Conservation (phyloP, 2,329 filamentous ascomycete species). For the Colletotrichum aenigma region DNA sequence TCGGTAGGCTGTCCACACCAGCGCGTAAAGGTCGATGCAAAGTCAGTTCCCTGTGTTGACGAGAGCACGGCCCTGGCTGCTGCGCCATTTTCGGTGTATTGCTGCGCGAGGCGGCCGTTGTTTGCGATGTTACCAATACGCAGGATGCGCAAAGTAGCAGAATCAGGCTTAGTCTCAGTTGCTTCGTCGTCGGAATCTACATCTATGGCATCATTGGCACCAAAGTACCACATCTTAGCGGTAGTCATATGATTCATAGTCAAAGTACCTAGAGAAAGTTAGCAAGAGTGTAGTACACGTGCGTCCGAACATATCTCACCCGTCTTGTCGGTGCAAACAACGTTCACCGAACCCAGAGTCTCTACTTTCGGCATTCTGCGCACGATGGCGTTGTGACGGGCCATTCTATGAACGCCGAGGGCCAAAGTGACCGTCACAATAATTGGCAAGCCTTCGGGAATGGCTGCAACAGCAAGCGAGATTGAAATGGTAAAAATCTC, state of each 20-base stretch:
- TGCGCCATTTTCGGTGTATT: slow-evolving; percentile 71
- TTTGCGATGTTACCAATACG: slow-evolving; percentile 97
- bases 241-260: slow-evolving; percentile 99
- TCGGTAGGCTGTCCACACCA: slow-evolving; percentile 98
- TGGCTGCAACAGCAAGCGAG: slow-evolving; percentile 93
- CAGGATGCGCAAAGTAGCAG: slow-evolving; percentile 79
- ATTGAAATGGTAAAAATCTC: slow-evolving; percentile 99
- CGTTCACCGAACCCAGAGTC: slow-evolving; percentile 96
- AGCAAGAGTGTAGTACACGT: neutral
- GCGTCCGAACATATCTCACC: slow-evolving; percentile 47
- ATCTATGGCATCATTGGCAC: slow-evolving; percentile 58
- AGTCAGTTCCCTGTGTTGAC: slow-evolving; percentile 74
- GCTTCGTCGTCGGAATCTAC: slow-evolving; percentile 60
- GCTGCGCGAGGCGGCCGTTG: slow-evolving; percentile 81
- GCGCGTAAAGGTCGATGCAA: slow-evolving; percentile 72
- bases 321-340: slow-evolving; percentile 99
- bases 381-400: slow-evolving; percentile 92
- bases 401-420: slow-evolving; percentile 95
- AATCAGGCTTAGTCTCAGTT: slow-evolving; percentile 65
- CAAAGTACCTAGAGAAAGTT: slow-evolving; percentile 67
- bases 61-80: slow-evolving; percentile 83
- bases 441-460: slow-evolving; percentile 94
- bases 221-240: slow-evolving; percentile 95
- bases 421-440: slow-evolving; percentile 98
- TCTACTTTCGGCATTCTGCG: slow-evolving; percentile 96